Evolutionary conservation across 441 rosid species (phyloP), one percentile per base, ranked within the genome.

Genomic region (Jatropha multifida): DNA sequence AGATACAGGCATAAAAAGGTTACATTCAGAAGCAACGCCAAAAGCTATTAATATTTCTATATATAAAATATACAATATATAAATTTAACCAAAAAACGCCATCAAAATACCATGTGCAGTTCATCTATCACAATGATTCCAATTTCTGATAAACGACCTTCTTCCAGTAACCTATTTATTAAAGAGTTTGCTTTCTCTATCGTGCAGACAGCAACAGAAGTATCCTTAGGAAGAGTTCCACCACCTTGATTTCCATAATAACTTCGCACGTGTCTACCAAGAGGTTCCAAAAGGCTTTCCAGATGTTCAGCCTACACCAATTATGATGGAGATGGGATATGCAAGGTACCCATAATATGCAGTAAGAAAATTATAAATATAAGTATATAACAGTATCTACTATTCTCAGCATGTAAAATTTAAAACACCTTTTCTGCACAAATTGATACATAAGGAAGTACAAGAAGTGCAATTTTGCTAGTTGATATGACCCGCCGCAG

Each of bases 231-330:
- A 86, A 96, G 98, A 75, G 94, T 86, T 85, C 93, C 99, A 64
- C 99, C 97, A 77, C 99, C 98, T 80, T 94, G 99, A 80, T 82
- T 94, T 79, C 99, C 98, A 76, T 94, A 96, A 81, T 90, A 96
- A 87, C 98, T 90, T 72, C 94, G 89, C 46, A 96, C 97, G 74
- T 90, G 93, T 88, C 85, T 94, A 78, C 97, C 97, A 76, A 96
- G 94, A 69, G 98, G 98, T 78, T 94, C 98, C 80, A 96, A 90
- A 78, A 96, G 89, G 79, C 82, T 86, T 81, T 96, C 98, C 81
- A 96, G 86, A 83, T 96, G 97, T 80, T 96, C 99, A 78, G 98
- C 97, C 99, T 96, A 85, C 75, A 78, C 52, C 74, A 82, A 69
- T 71, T 76, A 48, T 62, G 56, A 58, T 38, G 60, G 10, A 4